These are phyloP conservation scores for Juglanconis oblonga DNA, from an alignment of 2,329 filamentous ascomycete genomes.

Conservation along the genomic window DNA sequence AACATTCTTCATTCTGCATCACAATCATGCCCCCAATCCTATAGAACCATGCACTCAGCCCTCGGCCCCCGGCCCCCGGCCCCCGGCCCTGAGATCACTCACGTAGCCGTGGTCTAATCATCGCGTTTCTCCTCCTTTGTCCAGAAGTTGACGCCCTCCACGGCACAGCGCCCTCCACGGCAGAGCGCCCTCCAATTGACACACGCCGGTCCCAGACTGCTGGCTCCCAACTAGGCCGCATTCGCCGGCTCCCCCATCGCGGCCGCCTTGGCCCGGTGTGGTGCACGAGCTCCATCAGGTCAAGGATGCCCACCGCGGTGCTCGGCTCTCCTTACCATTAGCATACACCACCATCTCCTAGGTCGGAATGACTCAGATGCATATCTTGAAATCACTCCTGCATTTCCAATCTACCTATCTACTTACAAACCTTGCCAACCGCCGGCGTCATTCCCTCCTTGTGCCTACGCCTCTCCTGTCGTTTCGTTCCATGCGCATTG, in stretches of 20 bases:
- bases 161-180: no score
- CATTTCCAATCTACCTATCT: slow-evolving; percentile 1
- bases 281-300: not conserved
- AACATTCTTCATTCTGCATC: not conserved
- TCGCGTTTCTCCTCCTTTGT: no score
- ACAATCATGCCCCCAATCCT: not conserved
- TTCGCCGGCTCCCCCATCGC: not conserved
- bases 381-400: not conserved
- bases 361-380: slow-evolving; percentile 15
- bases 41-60: no score
- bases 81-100: no score
- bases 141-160: no score
- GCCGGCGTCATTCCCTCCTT: not conserved
- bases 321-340: slow-evolving; percentile 14
- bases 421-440: not conserved
- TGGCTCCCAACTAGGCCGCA: not conserved
- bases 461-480: not conserved
- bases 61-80: no score
- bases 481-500: slow-evolving; percentile 7
- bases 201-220: no score
- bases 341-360: slow-evolving; percentile 5
- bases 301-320: slow-evolving; percentile 2
- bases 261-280: slow-evolving; percentile 3
- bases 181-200: no score
- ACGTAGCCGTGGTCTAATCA: no score